Percentiles rank a stretch among this genome's conserved stretches.
Evolutionary conservation across 805 yeast genomes (phyloP).

Genomic region (Schizosaccharomyces cryophilus): DNA sequence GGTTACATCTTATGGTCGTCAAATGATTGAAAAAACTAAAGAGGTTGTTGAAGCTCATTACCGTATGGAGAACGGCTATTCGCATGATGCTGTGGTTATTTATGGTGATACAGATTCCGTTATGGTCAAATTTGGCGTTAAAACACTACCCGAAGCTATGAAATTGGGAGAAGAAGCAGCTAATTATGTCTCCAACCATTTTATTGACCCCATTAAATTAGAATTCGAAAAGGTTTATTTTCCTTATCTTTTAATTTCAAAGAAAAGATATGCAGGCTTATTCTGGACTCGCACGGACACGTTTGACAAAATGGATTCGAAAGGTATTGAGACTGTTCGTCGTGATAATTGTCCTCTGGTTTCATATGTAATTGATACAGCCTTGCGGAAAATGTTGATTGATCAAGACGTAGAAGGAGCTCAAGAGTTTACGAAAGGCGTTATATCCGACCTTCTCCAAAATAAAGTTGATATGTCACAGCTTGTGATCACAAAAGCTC

Average conservation of each 20-base stretch:
- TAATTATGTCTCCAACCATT: slow-evolving; percentile 48
- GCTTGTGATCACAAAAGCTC: slow-evolving; percentile 76
- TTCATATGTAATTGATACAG: slow-evolving; percentile 81
- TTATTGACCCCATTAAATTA: slow-evolving; percentile 67
- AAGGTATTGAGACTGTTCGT: slow-evolving; percentile 94
- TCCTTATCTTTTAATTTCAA: slow-evolving; percentile 81
- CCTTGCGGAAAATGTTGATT: slow-evolving; percentile 59
- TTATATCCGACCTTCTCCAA: slow-evolving; percentile 74
- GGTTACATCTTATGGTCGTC: slow-evolving; percentile 86
- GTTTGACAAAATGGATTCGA: slow-evolving; percentile 90
- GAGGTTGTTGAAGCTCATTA: slow-evolving; percentile 61
- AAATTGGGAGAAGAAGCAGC: slow-evolving; percentile 87
- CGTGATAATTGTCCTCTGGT: slow-evolving; percentile 92
- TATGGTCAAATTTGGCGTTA: slow-evolving; percentile 86
- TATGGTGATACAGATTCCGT: slow-evolving; percentile 99
- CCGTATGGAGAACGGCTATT: slow-evolving; percentile 55
- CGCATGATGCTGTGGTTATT: slow-evolving; percentile 69
- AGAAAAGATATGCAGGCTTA: slow-evolving; percentile 89
- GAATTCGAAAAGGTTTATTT: slow-evolving; percentile 93
- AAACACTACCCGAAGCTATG: slow-evolving; percentile 67
- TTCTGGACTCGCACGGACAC: slow-evolving; percentile 88
- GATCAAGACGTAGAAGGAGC: slow-evolving; percentile 74
- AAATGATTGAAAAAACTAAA: slow-evolving; percentile 85
- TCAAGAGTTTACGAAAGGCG: slow-evolving; percentile 55
- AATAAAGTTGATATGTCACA: slow-evolving; percentile 82